Evolutionary conservation across 1,284 basidiomycete species (phyloP).

Genomic region (Puccinia polysora): DNA sequence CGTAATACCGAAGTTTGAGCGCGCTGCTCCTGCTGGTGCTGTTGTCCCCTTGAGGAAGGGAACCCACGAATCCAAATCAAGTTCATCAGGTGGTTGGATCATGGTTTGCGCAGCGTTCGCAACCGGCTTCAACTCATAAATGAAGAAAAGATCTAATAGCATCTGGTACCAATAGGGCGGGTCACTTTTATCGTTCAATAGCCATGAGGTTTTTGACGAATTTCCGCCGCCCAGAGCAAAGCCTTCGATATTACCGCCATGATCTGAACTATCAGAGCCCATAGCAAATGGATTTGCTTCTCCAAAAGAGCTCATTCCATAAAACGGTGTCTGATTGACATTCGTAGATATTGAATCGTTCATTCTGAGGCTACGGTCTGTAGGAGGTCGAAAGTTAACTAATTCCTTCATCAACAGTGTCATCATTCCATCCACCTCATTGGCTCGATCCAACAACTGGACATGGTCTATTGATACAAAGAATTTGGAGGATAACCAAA

Average conservation of each 20-base stretch:
- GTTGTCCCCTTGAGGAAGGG: slow-evolving; percentile 57
- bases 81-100: slow-evolving; percentile 72
- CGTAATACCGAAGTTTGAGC: too few species aligned
- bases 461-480: slow-evolving; percentile 24
- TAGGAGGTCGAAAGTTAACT: slow-evolving; percentile 21
- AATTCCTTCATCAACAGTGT: slow-evolving; percentile 11
- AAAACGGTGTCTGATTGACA: slow-evolving; percentile 3
- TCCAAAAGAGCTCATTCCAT: slow-evolving; percentile 27
- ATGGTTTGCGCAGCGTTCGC: slow-evolving; percentile 72
- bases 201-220: slow-evolving; percentile 13
- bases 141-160: slow-evolving; percentile 71
- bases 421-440: slow-evolving; percentile 24
- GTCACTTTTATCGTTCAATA: slow-evolving; percentile 39
- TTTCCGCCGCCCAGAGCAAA: slow-evolving; percentile 10
- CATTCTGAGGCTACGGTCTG: not conserved
- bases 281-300: slow-evolving; percentile 31
- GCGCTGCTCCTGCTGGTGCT: slow-evolving; percentile 44
- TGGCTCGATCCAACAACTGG: slow-evolving; percentile 30
- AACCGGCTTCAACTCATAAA: slow-evolving; percentile 80
- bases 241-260: not conserved
- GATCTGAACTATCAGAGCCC: slow-evolving; percentile 2
- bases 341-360: slow-evolving; percentile 9
- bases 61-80: slow-evolving; percentile 80
- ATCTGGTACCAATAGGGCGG: slow-evolving; percentile 80
- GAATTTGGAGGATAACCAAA: slow-evolving; percentile 5